phyloP scores from a whole-genome alignment of 139 green algal species.

The Astrephomene gubernaculifera region DNA sequence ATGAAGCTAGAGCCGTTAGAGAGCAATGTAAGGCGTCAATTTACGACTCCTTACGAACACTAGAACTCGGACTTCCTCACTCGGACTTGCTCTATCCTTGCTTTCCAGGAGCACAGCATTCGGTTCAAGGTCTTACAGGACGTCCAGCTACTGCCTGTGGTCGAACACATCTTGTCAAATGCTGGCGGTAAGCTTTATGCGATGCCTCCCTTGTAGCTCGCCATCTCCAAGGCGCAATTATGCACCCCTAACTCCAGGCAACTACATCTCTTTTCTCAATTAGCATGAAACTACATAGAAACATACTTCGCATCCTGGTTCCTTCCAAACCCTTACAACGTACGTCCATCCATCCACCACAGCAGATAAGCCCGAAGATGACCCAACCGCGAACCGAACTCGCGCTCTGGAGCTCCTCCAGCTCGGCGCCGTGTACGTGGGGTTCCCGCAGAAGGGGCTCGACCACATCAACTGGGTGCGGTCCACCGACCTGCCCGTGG shows the following conservation, averaged over 20 bases:
- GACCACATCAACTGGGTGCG: conserved; percentile 33
- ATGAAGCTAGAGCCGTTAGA: not conserved
- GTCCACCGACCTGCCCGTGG: not conserved
- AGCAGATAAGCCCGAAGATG: not conserved
- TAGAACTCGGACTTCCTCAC: no score
- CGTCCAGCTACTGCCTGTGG: not conserved
- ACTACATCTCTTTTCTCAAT: no score
- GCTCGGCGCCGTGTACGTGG: conserved; percentile 29
- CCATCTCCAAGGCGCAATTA: no score
- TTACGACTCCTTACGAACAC: no score
- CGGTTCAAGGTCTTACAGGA: conserved; percentile 25
- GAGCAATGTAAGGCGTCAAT: conserved; percentile 24
- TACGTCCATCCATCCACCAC: not conserved
- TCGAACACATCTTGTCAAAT: not conserved
- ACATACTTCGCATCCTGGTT: no score
- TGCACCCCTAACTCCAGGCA: not conserved
- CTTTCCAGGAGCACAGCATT: conserved; percentile 24
- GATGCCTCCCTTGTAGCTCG: no score
- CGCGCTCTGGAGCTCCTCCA: conserved; percentile 34
- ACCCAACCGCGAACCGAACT: not conserved
- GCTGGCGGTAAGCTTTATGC: not conserved
- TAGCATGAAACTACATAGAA: no score
- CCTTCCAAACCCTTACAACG: no score
- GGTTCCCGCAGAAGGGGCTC: conserved; percentile 1
- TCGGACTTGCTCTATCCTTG: no score